Conservation (phyloP, 2,329 filamentous ascomycete species). For the Hortaea werneckii region DNA sequence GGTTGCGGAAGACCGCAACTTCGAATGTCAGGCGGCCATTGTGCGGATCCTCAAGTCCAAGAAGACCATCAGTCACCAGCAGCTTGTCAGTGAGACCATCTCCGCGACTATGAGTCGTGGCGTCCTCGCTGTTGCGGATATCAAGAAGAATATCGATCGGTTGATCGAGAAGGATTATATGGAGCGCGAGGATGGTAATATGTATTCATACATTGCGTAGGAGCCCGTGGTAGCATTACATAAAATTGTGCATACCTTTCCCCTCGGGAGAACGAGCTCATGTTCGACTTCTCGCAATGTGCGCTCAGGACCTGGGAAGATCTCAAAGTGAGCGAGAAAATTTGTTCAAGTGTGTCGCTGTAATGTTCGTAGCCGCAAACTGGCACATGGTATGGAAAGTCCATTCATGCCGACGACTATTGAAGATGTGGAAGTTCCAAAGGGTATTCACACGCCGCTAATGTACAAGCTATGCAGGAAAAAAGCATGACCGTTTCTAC, state of each 20-base stretch:
- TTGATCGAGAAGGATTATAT: slow-evolving; percentile 91
- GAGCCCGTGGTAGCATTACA: neutral
- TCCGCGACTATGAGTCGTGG: slow-evolving; percentile 79
- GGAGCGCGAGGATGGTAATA: slow-evolving; percentile 62
- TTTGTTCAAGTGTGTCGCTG: neutral
- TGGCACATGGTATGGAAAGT: neutral
- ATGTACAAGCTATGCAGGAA: too few relatives aligned
- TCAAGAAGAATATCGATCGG: slow-evolving; percentile 97
- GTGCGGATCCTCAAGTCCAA: slow-evolving; percentile 94
- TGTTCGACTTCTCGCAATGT: neutral
- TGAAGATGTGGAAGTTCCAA: too few relatives aligned
- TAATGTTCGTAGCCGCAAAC: neutral
- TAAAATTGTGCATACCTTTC: neutral
- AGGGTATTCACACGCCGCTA: too few relatives aligned
- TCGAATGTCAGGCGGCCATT: slow-evolving; percentile 94
- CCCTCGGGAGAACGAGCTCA: neutral
- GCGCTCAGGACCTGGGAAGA: neutral
- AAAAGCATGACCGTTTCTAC: too few relatives aligned
- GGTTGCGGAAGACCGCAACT: slow-evolving; percentile 79
- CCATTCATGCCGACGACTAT: neutral
- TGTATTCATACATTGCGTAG: slow-evolving; percentile 38
- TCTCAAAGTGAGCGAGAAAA: neutral
- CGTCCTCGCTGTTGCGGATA: slow-evolving; percentile 72
- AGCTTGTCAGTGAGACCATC: slow-evolving; percentile 86
- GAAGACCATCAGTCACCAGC: slow-evolving; percentile 76